Evolutionary conservation across 176 grass and related monocot species (phyloP), one percentile per base, ranked within the genome.

Genomic region (Eremochloa ophiuroides): DNA sequence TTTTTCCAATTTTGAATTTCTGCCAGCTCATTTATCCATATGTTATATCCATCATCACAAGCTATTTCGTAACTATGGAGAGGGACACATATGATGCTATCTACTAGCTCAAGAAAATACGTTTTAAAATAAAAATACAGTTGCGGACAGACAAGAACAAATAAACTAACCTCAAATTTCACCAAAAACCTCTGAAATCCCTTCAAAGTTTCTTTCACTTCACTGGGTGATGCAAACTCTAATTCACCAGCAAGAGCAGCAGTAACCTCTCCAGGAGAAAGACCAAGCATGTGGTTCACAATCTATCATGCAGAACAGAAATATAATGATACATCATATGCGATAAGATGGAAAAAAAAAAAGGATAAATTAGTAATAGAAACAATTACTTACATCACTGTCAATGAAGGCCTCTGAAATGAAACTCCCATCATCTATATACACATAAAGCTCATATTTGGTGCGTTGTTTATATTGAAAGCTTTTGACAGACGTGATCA

Each of bases 351-450:
- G 23, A 25, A 17, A 69, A 59, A 56, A 29, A 46, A 80, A n/a
- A n/a, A 35, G 22, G 53, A 80, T 14, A 35, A 27, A 73, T 18
- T 63, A 85, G 59, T 69, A 79, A 82, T 13, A 22, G 6, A 68
- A 72, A 86, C 4, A 51, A 20, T 75, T 74, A 79, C 91, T 91
- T 30, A 97, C 95, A 80, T 81, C 71, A 85, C 69, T 17, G 75
- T 94, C 89, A 83, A 98, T 62, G 68, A 79, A 59, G 74, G 93
- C 84, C 81, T 87, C 86, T 56, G 90, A 93, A 87, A 98, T 98
- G 42, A 85, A 89, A 84, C 95, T 98, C 16, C 95, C 92, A 84
- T 98, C 95, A 85, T 94, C 95, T 25, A 98, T 84, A 58, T 87
- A 93, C 46, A 90, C 88, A 60, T 72, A 29, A 62, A 98, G 95